Percentiles rank a stretch among this genome's conserved stretches.
phyloP scores from a whole-genome alignment of 2,329 filamentous ascomycete species.

The Westerdykella aurantiaca region DNA sequence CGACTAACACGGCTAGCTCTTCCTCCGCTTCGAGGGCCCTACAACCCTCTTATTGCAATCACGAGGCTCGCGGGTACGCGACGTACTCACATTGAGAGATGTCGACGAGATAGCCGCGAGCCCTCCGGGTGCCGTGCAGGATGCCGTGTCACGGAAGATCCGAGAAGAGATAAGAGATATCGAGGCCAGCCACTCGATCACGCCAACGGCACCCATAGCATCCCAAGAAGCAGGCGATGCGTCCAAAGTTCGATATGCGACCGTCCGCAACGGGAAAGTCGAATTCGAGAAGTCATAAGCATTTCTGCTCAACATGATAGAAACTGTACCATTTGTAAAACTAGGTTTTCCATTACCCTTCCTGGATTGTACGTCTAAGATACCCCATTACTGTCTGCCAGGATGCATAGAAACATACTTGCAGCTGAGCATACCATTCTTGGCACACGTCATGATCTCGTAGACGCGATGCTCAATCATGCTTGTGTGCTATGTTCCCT shows the following conservation, averaged over 20 bases:
- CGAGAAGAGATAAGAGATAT: slow-evolving; percentile 34
- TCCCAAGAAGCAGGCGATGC: slow-evolving; percentile 9
- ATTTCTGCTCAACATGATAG: not conserved
- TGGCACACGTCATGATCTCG: not conserved
- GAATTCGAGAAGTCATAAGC: slow-evolving; percentile 12
- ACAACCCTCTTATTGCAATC: slow-evolving; percentile 82
- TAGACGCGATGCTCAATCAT: too few species aligned
- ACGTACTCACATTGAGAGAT: slow-evolving; percentile 70
- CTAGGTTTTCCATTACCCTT: too few species aligned
- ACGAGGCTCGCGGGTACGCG: slow-evolving; percentile 70
- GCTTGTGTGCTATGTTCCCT: not conserved
- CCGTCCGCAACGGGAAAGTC: slow-evolving; percentile 24
- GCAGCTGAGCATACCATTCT: not conserved
- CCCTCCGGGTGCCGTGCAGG: slow-evolving; percentile 63
- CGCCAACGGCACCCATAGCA: slow-evolving; percentile 10
- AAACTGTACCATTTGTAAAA: not conserved
- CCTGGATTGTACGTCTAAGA: too few species aligned
- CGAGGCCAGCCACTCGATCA: not conserved
- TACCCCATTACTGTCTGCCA: too few species aligned
- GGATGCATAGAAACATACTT: too few species aligned
- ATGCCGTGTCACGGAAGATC: slow-evolving; percentile 42
- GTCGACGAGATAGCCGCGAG: slow-evolving; percentile 86
- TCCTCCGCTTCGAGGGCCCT: slow-evolving; percentile 84
- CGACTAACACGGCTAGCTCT: slow-evolving; percentile 50
- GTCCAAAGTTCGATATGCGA: slow-evolving; percentile 20